Conservation (phyloP, 2,329 filamentous ascomycete species). For the Botrytis paeoniae region DNA sequence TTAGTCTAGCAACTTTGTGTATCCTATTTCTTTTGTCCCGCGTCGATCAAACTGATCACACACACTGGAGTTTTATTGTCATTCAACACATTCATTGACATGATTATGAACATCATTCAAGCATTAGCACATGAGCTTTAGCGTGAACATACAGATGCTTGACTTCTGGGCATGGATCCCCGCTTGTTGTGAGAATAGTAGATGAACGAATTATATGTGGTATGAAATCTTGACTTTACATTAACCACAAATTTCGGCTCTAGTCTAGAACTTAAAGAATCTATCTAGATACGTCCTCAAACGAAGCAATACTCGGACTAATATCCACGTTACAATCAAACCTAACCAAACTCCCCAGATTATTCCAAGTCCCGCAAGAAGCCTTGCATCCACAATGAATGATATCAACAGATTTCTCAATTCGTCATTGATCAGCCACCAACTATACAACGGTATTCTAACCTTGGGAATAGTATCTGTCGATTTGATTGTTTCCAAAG, state of each 20-base stretch:
- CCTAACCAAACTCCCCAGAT: conserved; percentile 35
- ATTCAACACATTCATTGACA: not conserved
- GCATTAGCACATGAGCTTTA: too few species aligned
- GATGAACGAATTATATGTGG: not conserved
- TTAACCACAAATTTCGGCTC: not conserved
- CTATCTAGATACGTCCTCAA: conserved; percentile 18
- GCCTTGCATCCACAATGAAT: conserved; percentile 27
- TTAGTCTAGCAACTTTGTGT: not conserved
- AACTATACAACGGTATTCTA: conserved; percentile 29
- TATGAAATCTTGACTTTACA: not conserved
- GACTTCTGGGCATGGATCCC: not conserved
- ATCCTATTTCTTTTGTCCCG: not conserved
- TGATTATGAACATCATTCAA: too few species aligned
- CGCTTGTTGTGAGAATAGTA: too few species aligned
- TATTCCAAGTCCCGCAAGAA: conserved; percentile 30
- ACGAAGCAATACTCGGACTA: conserved; percentile 28
- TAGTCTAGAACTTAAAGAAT: conserved; percentile 18
- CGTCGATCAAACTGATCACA: not conserved
- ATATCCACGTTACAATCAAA: conserved; percentile 32
- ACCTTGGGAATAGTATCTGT: conserved; percentile 6
- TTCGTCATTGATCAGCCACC: conserved; percentile 27
- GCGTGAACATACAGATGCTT: not conserved
- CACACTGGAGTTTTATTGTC: not conserved
- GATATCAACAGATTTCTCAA: conserved; percentile 23
- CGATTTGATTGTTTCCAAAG: conserved; percentile 21